These are phyloP conservation scores for Phytophthora cactorum DNA, from an alignment of 352 stramenopile species.

Conservation along the genomic window DNA sequence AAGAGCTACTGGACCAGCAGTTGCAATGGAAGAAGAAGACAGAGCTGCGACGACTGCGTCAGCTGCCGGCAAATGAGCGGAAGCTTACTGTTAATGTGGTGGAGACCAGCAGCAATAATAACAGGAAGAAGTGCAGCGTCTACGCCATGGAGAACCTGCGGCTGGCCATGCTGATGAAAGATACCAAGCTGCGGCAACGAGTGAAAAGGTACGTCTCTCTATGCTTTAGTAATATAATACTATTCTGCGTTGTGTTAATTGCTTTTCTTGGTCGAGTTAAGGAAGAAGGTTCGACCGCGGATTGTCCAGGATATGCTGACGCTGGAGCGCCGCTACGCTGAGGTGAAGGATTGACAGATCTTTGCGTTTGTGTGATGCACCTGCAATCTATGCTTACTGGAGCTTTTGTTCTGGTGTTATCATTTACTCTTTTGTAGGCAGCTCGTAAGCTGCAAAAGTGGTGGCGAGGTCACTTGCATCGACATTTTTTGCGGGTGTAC, in stretches of 20 bases:
- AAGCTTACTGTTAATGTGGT: slow-evolving; percentile 13
- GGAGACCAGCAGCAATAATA: slow-evolving; percentile 38
- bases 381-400: background rate
- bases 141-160: slow-evolving; percentile 77
- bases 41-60: slow-evolving; percentile 16
- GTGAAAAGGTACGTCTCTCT: slow-evolving; percentile 41
- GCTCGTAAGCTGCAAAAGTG: slow-evolving; percentile 60
- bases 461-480: slow-evolving; percentile 54
- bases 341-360: slow-evolving; percentile 23
- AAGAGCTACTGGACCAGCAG: slow-evolving; percentile 58
- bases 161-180: slow-evolving; percentile 51
- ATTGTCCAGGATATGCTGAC: slow-evolving; percentile 81
- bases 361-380: background rate
- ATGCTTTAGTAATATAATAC: background rate
- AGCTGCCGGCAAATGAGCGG: slow-evolving; percentile 10
- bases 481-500: slow-evolving; percentile 54
- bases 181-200: slow-evolving; percentile 46
- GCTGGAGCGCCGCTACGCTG: slow-evolving; percentile 59
- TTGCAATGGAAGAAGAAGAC: slow-evolving; percentile 43
- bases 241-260: background rate
- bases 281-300: slow-evolving; percentile 54
- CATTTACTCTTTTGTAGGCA: slow-evolving; percentile 24
- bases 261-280: slow-evolving; percentile 15
- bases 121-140: slow-evolving; percentile 32
- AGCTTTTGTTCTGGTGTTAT: background rate